Percentiles rank a stretch among this genome's conserved stretches.
Conservation (phyloP, 805 yeast genomes). For the Kazachstania kunashirensis region DNA sequence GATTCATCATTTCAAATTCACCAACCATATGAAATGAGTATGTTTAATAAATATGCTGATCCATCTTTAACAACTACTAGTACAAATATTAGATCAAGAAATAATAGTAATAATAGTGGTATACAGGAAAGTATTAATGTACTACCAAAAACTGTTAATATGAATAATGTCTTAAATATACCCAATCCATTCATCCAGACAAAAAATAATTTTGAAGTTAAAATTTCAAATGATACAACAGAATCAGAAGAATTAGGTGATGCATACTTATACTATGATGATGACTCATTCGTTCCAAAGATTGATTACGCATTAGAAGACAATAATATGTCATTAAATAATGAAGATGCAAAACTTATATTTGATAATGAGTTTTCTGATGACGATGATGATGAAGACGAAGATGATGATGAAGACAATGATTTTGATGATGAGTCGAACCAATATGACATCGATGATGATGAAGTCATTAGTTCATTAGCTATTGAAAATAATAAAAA, state of each 20-base stretch:
- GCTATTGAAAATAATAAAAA: background rate
- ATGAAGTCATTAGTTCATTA: background rate
- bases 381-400: slow-evolving; percentile 16
- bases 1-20: slow-evolving; percentile 1
- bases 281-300: slow-evolving; percentile 13
- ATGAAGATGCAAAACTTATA: slow-evolving; percentile 24
- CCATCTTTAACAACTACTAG: slow-evolving; percentile 28
- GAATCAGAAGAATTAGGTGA: slow-evolving; percentile 11
- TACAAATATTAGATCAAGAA: background rate
- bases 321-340: slow-evolving; percentile 15
- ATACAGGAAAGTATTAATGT: slow-evolving; percentile 1
- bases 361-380: slow-evolving; percentile 27
- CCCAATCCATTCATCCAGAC: slow-evolving; percentile 5
- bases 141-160: slow-evolving; percentile 21
- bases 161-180: slow-evolving; percentile 18
- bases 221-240: slow-evolving; percentile 9
- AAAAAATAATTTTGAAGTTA: slow-evolving; percentile 8
- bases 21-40: slow-evolving; percentile 3
- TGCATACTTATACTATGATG: slow-evolving; percentile 11
- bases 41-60: slow-evolving; percentile 28
- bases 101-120: background rate
- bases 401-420: too few relatives aligned
- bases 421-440: slow-evolving; percentile 6
- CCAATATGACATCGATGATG: slow-evolving; percentile 4
- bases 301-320: slow-evolving; percentile 20